Base-by-base conservation (phyloP, 2,329 filamentous ascomycete species). In the Plenodomus tracheiphilus region DNA sequence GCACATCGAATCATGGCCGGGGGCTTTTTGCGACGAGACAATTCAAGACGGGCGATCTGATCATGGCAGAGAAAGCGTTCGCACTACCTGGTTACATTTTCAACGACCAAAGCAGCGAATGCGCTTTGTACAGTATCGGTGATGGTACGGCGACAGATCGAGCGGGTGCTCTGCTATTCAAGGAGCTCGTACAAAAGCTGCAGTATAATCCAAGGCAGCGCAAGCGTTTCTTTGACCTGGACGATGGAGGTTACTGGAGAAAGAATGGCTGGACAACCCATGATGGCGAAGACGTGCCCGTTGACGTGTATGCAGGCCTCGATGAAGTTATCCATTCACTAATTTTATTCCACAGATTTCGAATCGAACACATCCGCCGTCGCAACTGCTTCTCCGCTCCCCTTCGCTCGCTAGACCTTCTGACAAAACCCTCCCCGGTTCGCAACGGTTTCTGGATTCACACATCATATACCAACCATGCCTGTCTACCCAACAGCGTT, bases 381-480 rank as follows among this genome's bases (percentile, higher is more conserved):
- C 56, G 75, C 8, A 83, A 83, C 54, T 56, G 53, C 50, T 81
- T 81, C 41, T 74, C 74, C 0, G 73, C 66, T 25, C 62, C 61
- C 2, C 52, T 51, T 4, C 56, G 56, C 19, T 61, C 59, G 10
- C 30, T 54, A 2, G 56, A 61, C 25, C 41, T 63, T 7, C 40
- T 64, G 13, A 43, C 42, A 6, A 41, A 51, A 18, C 54, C 56
- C 30, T 51, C 53, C 0, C 50, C 59, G 25, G 42, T 64, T 1
- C 54, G 59, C 9, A 62, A 61, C 40, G 75, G 75, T 5, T 60
- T 77, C 43, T 78, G 75, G 74, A 60, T 70, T 4, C 60, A 69
- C 16, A 69, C 72, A 1, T 70, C 74, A 0, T 75, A 74, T 48
- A 65, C 73, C 46, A 77, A 77, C 22, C 75, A 78, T 50, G 73